Percentiles rank a stretch among this genome's conserved stretches.
Conservation (phyloP, 1,284 basidiomycete genomes). For the Heliocybe sulcata region DNA sequence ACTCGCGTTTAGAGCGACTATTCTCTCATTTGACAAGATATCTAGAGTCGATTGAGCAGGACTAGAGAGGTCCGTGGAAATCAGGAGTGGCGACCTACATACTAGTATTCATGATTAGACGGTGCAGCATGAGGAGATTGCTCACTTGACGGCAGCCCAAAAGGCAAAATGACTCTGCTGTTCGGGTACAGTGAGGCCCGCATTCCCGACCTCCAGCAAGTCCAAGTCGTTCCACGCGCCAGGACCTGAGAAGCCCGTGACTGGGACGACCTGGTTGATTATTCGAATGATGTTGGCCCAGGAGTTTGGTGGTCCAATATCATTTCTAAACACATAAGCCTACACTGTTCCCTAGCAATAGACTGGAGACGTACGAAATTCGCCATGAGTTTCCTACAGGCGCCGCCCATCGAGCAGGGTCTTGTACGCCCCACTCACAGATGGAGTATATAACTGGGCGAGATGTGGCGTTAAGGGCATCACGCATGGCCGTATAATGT, state of each 20-base stretch:
- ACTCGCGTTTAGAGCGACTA: slow-evolving; percentile 36
- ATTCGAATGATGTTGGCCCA: slow-evolving; percentile 41
- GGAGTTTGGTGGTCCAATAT: slow-evolving; percentile 37
- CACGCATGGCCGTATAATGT: slow-evolving; percentile 41
- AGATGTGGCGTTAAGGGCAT: slow-evolving; percentile 38
- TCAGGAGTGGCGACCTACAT: slow-evolving; percentile 34
- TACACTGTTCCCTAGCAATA: neutral
- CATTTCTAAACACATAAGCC: slow-evolving; percentile 26
- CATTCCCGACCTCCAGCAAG: slow-evolving; percentile 40
- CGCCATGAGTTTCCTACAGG: slow-evolving; percentile 42
- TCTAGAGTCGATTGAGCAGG: slow-evolving; percentile 24
- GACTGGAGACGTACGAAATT: slow-evolving; percentile 29
- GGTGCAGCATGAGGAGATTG: neutral
- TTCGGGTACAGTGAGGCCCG: slow-evolving; percentile 30
- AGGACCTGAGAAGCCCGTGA: slow-evolving; percentile 35
- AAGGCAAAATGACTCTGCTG: slow-evolving; percentile 43
- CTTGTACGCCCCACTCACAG: slow-evolving; percentile 45
- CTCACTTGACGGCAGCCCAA: slow-evolving; percentile 37
- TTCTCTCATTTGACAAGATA: slow-evolving; percentile 31
- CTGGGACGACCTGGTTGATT: slow-evolving; percentile 41
- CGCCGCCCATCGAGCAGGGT: slow-evolving; percentile 40
- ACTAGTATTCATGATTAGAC: neutral
- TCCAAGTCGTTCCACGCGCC: slow-evolving; percentile 42
- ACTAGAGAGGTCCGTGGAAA: slow-evolving; percentile 34
- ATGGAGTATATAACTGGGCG: slow-evolving; percentile 44